phyloP scores from a whole-genome alignment of 2,329 filamentous ascomycete species.

The Alternaria panax region DNA sequence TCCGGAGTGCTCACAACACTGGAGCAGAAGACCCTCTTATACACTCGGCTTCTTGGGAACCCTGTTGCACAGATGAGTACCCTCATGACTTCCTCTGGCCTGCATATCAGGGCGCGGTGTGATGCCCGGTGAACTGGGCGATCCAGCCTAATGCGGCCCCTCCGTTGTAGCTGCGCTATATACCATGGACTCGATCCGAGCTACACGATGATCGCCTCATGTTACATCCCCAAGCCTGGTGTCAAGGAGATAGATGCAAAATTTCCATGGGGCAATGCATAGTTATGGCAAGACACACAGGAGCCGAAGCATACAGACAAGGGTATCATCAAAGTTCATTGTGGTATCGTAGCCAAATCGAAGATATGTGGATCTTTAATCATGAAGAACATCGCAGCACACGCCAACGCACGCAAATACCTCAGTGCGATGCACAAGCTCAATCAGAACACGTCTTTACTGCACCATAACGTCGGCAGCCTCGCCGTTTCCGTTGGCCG shows the following conservation, averaged over 20 bases:
- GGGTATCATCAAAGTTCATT: not conserved
- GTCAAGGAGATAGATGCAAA: not conserved
- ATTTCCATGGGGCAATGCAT: not conserved
- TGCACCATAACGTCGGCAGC: constrained; percentile 48
- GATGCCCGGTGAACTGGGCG: not conserved
- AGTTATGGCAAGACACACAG: not conserved
- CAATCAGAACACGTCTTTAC: constrained; percentile 8
- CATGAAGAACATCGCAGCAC: not conserved
- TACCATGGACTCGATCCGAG: not conserved
- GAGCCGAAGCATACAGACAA: not conserved
- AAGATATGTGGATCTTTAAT: not conserved
- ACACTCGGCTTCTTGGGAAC: constrained; percentile 6
- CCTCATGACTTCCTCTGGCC: constrained; percentile 2
- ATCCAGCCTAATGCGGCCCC: not conserved
- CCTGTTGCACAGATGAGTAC: constrained; percentile 18
- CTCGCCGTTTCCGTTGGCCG: constrained; percentile 41
- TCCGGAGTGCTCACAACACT: not conserved
- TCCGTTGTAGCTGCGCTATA: not conserved
- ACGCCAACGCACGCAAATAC: not conserved
- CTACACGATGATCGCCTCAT: not conserved
- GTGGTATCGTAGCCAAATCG: not conserved
- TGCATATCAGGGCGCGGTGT: not conserved
- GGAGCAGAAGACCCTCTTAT: constrained; percentile 9
- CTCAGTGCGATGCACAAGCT: not conserved
- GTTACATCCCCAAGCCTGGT: not conserved